These are phyloP conservation scores for Xylaria sp. DNA, from an alignment of 2,329 filamentous ascomycete species.

Conservation along the genomic window DNA sequence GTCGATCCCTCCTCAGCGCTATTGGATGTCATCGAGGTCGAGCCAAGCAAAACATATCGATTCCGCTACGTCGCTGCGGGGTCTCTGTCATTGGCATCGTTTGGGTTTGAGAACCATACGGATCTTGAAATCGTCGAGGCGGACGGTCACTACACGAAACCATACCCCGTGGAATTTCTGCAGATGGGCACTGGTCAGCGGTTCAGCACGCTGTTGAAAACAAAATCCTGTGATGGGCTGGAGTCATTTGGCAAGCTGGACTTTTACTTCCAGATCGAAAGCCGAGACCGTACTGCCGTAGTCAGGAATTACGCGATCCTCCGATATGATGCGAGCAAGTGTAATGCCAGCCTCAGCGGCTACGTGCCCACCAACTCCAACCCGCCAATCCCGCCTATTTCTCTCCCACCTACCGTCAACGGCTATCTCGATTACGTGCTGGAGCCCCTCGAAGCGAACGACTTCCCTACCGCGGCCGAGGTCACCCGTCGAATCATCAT, in stretches of 20 bases:
- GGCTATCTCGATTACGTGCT: slow-evolving; percentile 33
- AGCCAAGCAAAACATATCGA: slow-evolving; percentile 27
- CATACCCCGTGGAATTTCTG: slow-evolving; percentile 22
- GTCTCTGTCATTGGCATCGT: slow-evolving; percentile 23
- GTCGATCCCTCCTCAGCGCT: slow-evolving; percentile 24
- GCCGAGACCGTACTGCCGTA: slow-evolving; percentile 23
- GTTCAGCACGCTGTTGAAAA: slow-evolving; percentile 24
- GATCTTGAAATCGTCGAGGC: slow-evolving; percentile 30
- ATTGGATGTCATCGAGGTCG: slow-evolving; percentile 26
- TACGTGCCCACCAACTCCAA: slow-evolving; percentile 26
- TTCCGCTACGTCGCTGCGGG: slow-evolving; percentile 27
- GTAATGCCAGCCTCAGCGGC: slow-evolving; percentile 3
- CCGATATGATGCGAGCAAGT: slow-evolving; percentile 27
- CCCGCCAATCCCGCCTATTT: slow-evolving; percentile 16
- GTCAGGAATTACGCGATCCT: slow-evolving; percentile 31
- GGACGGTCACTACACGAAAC: slow-evolving; percentile 32
- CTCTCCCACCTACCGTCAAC: slow-evolving; percentile 24
- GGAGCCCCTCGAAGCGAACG: slow-evolving; percentile 25
- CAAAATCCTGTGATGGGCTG: slow-evolving; percentile 29
- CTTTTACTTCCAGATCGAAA: slow-evolving; percentile 33
- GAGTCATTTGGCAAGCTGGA: slow-evolving; percentile 23
- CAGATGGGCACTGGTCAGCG: slow-evolving; percentile 32
- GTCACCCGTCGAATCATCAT: slow-evolving; percentile 33
- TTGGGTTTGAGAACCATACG: slow-evolving; percentile 33
- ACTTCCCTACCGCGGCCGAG: slow-evolving; percentile 28